Conservation (phyloP, 768 basidiomycete species). For the Lactarius hatsudake region DNA sequence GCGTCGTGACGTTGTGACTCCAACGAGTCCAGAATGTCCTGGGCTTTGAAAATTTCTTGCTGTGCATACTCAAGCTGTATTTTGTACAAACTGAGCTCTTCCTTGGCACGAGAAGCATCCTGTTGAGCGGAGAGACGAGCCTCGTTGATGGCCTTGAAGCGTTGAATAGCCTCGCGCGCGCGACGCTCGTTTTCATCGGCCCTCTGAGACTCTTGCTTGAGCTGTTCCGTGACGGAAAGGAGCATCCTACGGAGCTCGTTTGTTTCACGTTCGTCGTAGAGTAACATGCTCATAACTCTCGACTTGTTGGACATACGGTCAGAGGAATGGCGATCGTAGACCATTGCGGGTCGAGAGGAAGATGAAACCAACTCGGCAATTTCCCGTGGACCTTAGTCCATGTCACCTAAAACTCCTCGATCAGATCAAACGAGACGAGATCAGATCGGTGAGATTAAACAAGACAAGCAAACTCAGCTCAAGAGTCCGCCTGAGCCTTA, state of each 20-base stretch:
- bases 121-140: slow-evolving; percentile 34
- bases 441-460: neutral
- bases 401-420: neutral
- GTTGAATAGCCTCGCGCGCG: slow-evolving; percentile 34
- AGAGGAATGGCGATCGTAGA: slow-evolving; percentile 16
- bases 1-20: slow-evolving; percentile 50
- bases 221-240: slow-evolving; percentile 38
- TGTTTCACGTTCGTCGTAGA: slow-evolving; percentile 42
- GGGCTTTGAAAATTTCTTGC: slow-evolving; percentile 54
- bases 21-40: slow-evolving; percentile 48
- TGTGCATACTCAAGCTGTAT: slow-evolving; percentile 58
- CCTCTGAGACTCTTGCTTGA: slow-evolving; percentile 39
- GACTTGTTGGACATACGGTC: slow-evolving; percentile 25
- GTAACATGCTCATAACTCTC: slow-evolving; percentile 31
- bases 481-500: slow-evolving; percentile 18
- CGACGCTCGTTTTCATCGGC: slow-evolving; percentile 38
- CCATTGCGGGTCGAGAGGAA: slow-evolving; percentile 3
- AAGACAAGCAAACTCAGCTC: slow-evolving; percentile 21
- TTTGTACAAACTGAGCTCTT: slow-evolving; percentile 57
- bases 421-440: neutral
- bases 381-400: slow-evolving; percentile 8
- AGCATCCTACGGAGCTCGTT: slow-evolving; percentile 41
- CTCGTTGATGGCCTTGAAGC: slow-evolving; percentile 35
- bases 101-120: slow-evolving; percentile 36
- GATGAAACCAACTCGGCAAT: slow-evolving; percentile 10